These are phyloP conservation scores for Senecio squalidus DNA, from an alignment of 140 eudicot genomes.

Conservation along the genomic window DNA sequence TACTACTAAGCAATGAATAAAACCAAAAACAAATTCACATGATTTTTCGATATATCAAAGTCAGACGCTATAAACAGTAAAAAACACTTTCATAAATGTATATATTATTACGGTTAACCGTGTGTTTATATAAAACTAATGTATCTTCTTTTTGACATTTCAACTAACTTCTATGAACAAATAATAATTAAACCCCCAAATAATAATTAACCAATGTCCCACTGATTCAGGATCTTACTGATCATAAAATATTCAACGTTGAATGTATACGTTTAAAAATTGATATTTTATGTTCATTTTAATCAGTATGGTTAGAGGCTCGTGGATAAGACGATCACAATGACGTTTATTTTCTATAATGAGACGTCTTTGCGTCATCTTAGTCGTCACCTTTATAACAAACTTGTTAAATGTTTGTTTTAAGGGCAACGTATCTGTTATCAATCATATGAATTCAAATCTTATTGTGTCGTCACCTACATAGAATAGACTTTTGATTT, in stretches of 20 bases:
- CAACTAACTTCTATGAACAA: neutral
- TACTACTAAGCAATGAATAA: no score
- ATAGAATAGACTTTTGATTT: neutral
- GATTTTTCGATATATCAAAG: no score
- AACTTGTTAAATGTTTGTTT: neutral
- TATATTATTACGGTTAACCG: constrained; percentile 14
- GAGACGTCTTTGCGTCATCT: neutral
- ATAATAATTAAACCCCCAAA: neutral
- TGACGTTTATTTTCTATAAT: constrained; percentile 1
- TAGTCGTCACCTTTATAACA: constrained; percentile 7
- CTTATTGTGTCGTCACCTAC: neutral
- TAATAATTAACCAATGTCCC: no score
- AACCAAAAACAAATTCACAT: no score
- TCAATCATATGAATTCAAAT: neutral
- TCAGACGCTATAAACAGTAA: no score
- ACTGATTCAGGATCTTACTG: neutral
- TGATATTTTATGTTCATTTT: no score
- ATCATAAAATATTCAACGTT: neutral
- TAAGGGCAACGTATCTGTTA: neutral
- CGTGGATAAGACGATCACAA: neutral
- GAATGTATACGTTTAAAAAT: no score
- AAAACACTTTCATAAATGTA: no score
- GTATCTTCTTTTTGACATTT: neutral
- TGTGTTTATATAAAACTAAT: neutral
- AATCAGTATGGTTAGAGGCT: no score